A percentile compares a stretch with the other conserved stretches of the same genome.
Conservation (phyloP, 2,329 filamentous ascomycete species). For the Cladophialophora carrionii region DNA sequence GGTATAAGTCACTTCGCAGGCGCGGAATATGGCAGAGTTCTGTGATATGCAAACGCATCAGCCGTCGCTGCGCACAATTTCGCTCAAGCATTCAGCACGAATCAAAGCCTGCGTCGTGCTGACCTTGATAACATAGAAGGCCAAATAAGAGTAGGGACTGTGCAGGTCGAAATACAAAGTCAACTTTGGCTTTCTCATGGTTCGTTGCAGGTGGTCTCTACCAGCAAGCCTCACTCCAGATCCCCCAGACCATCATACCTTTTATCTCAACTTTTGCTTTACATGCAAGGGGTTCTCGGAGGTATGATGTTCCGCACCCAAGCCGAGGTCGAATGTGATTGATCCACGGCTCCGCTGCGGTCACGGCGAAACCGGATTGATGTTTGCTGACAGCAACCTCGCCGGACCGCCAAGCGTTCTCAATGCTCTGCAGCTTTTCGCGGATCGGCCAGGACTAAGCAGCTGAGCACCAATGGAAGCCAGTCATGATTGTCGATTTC, state of each 20-base stretch:
- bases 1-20: slow-evolving; percentile 60
- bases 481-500: background rate
- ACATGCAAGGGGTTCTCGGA: background rate
- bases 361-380: background rate
- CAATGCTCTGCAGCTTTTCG: background rate
- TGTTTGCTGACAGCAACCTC: slow-evolving; percentile 7
- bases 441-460: background rate
- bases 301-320: background rate
- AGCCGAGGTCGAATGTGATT: slow-evolving; percentile 5
- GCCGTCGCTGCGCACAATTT: background rate
- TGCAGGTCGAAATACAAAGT: slow-evolving; percentile 63
- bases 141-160: slow-evolving; percentile 63
- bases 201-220: background rate
- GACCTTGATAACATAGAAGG: slow-evolving; percentile 60
- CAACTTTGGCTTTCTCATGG: slow-evolving; percentile 55
- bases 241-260: background rate
- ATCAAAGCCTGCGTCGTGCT: slow-evolving; percentile 33
- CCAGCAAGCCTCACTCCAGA: background rate
- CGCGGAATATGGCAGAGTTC: slow-evolving; percentile 60
- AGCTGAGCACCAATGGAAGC: background rate
- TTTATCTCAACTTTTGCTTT: background rate
- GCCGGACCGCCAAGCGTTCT: background rate
- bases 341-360: background rate
- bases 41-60: slow-evolving; percentile 38
- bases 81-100: background rate